A percentile compares a stretch with the other conserved stretches of the same genome.
These are phyloP conservation scores for Crithidia brevicula DNA, from an alignment of 208 protist genomes.

Conservation along the genomic window DNA sequence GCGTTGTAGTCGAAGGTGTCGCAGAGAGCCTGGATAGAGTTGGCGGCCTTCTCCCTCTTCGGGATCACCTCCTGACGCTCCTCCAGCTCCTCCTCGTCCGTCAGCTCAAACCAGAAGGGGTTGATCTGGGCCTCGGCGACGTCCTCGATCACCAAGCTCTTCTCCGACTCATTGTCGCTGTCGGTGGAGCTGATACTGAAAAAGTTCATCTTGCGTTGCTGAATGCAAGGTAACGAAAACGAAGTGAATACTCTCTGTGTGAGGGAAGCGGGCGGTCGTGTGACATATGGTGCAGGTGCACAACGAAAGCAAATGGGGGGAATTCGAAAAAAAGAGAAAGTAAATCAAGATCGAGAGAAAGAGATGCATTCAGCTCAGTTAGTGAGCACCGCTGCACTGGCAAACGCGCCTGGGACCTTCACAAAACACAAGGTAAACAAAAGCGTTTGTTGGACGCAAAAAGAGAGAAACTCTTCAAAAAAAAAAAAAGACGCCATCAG, in stretches of 20 bases:
- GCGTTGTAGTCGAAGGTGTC: conserved; percentile 62
- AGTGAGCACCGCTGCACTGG: no score
- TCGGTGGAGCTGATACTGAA: conserved; percentile 50
- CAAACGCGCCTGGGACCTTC: no score
- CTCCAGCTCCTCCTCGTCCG: conserved; percentile 77
- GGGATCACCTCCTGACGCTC: conserved; percentile 58
- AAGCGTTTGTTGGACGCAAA: no score
- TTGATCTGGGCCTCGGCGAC: conserved; percentile 61
- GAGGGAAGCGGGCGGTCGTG: no score
- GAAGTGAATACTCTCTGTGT: background rate
- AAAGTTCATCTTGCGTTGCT: conserved; percentile 37
- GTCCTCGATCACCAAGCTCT: conserved; percentile 50
- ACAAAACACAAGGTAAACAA: no score
- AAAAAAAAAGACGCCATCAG: no score
- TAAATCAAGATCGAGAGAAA: no score
- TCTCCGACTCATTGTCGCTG: conserved; percentile 60
- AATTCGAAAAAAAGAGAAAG: background rate
- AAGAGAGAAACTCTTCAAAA: no score
- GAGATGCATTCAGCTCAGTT: no score
- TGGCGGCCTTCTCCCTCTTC: conserved; percentile 57
- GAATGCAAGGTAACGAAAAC: conserved; percentile 19
- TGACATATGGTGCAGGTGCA: background rate
- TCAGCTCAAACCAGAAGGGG: conserved; percentile 76
- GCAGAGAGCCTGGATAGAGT: conserved; percentile 55
- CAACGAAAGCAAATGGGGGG: background rate